Evolutionary conservation across 176 grass and related monocot genomes (phyloP).

Genomic region (Oryza glaberrima): DNA sequence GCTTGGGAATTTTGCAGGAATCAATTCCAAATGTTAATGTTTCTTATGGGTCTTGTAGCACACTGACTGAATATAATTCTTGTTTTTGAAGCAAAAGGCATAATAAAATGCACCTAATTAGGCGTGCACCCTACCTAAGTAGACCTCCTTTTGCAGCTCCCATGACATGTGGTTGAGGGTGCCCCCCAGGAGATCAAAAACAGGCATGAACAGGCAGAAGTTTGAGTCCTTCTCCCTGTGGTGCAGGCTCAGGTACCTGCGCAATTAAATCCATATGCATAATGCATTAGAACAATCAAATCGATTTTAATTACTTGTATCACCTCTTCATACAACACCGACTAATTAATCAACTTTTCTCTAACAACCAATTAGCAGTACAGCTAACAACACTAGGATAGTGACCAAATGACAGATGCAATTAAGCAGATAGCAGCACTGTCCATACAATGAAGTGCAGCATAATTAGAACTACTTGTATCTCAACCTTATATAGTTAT

Average conservation of each 20-base stretch:
- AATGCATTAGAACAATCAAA: background rate
- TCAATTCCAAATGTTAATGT: no score
- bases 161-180: conserved; percentile 67
- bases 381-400: background rate
- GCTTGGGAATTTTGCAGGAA: no score
- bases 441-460: background rate
- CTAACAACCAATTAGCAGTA: background rate
- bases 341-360: background rate
- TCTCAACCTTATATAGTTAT: background rate
- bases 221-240: conserved; percentile 68
- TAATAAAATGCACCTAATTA: background rate
- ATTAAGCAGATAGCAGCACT: background rate
- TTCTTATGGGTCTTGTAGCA: background rate
- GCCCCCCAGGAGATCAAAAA: conserved; percentile 61
- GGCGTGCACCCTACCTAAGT: conserved; percentile 36
- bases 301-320: background rate
- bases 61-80: background rate
- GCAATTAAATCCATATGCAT: background rate
- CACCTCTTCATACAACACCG: background rate
- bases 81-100: background rate
- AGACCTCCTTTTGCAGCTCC: conserved; percentile 70
- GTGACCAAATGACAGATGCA: background rate
- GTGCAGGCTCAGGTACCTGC: conserved; percentile 85
- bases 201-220: conserved; percentile 94
- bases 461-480: background rate